These are phyloP conservation scores for Exophiala mesophila DNA, from an alignment of 2,329 filamentous ascomycete species.

Conservation along the genomic window DNA sequence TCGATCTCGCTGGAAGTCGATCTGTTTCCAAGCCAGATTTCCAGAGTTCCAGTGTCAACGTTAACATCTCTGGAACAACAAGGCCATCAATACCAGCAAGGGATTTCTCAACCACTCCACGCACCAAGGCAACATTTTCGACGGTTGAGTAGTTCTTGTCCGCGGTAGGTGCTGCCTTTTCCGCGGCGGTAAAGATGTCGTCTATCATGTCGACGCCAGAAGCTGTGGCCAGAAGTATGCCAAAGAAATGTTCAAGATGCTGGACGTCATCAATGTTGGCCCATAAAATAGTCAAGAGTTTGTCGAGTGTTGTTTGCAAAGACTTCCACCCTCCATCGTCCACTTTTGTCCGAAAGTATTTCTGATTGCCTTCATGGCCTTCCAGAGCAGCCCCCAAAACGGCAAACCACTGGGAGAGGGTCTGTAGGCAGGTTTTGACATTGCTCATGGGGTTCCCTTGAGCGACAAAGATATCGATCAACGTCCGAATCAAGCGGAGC, in stretches of 20 bases:
- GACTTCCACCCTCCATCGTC: conserved; percentile 73
- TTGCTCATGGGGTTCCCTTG: conserved; percentile 28
- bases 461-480: conserved; percentile 68
- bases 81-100: conserved; percentile 19
- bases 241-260: conserved; percentile 75
- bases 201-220: conserved; percentile 72
- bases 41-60: conserved; percentile 25
- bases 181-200: conserved; percentile 48
- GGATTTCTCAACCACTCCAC: conserved; percentile 17
- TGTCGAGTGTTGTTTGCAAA: conserved; percentile 59
- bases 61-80: conserved; percentile 26
- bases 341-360: conserved; percentile 75
- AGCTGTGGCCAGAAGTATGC: conserved; percentile 73
- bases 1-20: conserved; percentile 11
- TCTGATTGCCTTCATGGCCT: conserved; percentile 76
- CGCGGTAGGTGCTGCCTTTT: conserved; percentile 8
- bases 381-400: conserved; percentile 71
- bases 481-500: conserved; percentile 62
- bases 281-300: conserved; percentile 11
- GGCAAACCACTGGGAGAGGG: conserved; percentile 50
- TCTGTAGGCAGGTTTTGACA: conserved; percentile 56
- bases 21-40: conserved; percentile 8
- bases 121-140: conserved; percentile 4
- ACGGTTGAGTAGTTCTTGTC: conserved; percentile 9
- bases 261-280: conserved; percentile 24